A percentile compares a stretch with the other conserved stretches of the same genome.
These are phyloP conservation scores for Septoria petroselini DNA, from an alignment of 2,329 filamentous ascomycete genomes.

Conservation along the genomic window DNA sequence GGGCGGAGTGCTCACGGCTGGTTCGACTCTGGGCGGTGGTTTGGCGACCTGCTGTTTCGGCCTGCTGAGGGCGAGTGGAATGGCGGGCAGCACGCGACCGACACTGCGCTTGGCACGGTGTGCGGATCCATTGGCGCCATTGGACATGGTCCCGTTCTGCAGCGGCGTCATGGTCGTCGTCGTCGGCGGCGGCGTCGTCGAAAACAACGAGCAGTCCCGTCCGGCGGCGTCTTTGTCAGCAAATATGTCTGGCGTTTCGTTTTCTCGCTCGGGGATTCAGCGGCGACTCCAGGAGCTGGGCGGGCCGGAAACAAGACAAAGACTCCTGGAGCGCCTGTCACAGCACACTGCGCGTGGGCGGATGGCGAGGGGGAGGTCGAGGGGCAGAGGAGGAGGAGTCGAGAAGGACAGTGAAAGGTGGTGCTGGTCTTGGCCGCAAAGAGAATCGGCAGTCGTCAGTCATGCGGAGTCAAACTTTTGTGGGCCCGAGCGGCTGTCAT, in stretches of 20 bases:
- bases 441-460: too few species aligned
- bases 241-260: background rate
- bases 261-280: background rate
- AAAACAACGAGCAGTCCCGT: background rate
- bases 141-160: conserved; percentile 16
- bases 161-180: conserved; percentile 25
- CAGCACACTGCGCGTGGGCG: conserved; percentile 9
- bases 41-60: conserved; percentile 20
- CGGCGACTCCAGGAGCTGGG: conserved; percentile 17
- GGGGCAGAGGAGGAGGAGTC: too few species aligned
- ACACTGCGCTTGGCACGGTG: conserved; percentile 22
- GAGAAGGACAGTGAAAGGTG: too few species aligned
- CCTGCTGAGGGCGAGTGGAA: conserved; percentile 34
- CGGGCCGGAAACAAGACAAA: background rate
- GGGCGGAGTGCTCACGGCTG: conserved; percentile 1
- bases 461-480: too few species aligned
- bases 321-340: conserved; percentile 30
- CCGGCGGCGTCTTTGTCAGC: background rate
- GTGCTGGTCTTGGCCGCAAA: too few species aligned
- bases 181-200: too few species aligned
- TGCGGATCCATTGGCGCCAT: conserved; percentile 16
- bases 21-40: conserved; percentile 17
- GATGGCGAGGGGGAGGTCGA: too few species aligned
- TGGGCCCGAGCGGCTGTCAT: too few species aligned
- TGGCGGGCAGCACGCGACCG: conserved; percentile 34